These are phyloP conservation scores for Ganoderma resinaceum DNA, from an alignment of 1,284 basidiomycete genomes.

Conservation along the genomic window DNA sequence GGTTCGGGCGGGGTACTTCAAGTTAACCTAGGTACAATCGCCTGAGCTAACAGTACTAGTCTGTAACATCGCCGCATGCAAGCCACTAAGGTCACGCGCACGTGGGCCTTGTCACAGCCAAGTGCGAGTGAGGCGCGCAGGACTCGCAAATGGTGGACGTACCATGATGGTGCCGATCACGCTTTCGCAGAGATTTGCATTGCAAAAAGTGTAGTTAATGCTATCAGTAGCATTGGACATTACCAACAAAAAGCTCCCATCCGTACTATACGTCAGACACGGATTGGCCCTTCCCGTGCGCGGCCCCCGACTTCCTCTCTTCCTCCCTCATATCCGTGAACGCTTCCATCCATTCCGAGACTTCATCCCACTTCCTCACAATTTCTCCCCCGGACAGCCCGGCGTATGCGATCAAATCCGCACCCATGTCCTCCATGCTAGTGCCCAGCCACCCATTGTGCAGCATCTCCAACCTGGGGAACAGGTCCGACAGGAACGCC, in stretches of 20 bases:
- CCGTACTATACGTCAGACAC: no score
- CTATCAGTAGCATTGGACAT: no score
- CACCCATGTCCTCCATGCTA: background rate
- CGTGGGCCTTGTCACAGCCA: background rate
- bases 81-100: background rate
- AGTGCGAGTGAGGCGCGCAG: background rate
- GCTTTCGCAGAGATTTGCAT: no score
- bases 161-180: no score
- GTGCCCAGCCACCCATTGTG: background rate
- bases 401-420: background rate
- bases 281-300: background rate
- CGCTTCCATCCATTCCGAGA: background rate
- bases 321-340: background rate
- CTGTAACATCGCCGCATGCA: no score
- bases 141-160: no score
- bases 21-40: background rate
- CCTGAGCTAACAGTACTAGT: background rate
- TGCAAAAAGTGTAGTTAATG: no score
- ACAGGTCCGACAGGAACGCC: slow-evolving; percentile 4
- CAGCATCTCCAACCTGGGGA: background rate
- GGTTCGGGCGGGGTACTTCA: background rate
- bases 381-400: no score
- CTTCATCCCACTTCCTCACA: background rate
- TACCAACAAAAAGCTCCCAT: no score
- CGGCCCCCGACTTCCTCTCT: background rate